Evolutionary conservation across 257 asterid species (phyloP), one percentile per base, ranked within the genome.

Genomic region (Paraleonurus japonicus): DNA sequence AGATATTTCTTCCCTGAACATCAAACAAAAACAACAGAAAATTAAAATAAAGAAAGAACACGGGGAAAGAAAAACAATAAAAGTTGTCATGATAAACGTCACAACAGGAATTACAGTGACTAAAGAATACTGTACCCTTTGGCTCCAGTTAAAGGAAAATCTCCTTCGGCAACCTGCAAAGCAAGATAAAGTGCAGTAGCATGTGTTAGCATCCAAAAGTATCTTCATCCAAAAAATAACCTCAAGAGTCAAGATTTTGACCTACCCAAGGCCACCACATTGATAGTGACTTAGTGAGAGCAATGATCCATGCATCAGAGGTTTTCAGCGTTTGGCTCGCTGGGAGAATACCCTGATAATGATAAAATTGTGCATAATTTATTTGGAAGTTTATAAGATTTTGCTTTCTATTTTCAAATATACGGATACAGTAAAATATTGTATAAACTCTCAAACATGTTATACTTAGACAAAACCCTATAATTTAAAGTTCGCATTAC

Each of bases 211-310:
- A 24, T 59, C 54, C 20, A 63, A 55, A 79, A 60, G 28, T 27
- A 58, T 48, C 45, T n/a, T 75, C 62, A 22, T 67, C 54, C 17
- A 64, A 48, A 30, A 78, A 61, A 35, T 35, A 55, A 43, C 43
- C n/a, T 20, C 32, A 33, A 20, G 33, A 75, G 53, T 47, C 26
- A 63, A 30, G 43, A 60, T 72, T 71, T 72, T 62, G 60, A 62
- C 92, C 62, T 85, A 93, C 97, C 97, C 97, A 93, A 75, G 82
- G 96, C 98, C 98, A 93, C 95, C 96, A 87, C 72, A 13, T 35
- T 53, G 79, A 70, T 59, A 93, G 90, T 69, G 85, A 79, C 83
- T 83, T 90, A 61, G 82, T 70, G 66, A 93, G 87, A 70, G 70
- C 69, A 3, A 82, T 69, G 43, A 89, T 80, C 98, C 98, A 93